Evolutionary conservation across 768 basidiomycete genomes (phyloP).

Genomic region (Suillus alpinus): DNA sequence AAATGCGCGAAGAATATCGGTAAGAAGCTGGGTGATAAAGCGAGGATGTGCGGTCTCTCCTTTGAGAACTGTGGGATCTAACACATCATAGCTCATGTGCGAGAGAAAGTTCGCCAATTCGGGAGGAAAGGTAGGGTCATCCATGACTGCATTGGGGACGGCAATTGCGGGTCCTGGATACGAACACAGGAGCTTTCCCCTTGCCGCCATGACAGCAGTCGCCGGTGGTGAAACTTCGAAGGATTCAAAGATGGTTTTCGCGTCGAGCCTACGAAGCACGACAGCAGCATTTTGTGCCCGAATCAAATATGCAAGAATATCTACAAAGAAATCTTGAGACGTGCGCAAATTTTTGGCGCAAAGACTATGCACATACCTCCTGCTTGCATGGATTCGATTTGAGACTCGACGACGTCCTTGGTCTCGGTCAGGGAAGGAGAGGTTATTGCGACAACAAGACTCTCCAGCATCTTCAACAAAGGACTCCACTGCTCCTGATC

Average conservation of each 20-base stretch:
- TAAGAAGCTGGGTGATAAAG: constrained; percentile 46
- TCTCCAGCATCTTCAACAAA: constrained; percentile 21
- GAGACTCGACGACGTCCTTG: neutral
- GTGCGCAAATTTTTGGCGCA: neutral
- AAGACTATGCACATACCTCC: constrained; percentile 19
- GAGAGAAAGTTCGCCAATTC: constrained; percentile 39
- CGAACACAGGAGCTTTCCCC: constrained; percentile 42
- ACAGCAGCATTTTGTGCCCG: constrained; percentile 49
- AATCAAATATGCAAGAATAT: constrained; percentile 36
- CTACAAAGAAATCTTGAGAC: constrained; percentile 21
- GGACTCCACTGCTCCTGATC: constrained; percentile 21
- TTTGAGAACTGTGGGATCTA: constrained; percentile 26
- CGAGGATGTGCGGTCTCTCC: constrained; percentile 33
- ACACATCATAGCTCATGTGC: constrained; percentile 28
- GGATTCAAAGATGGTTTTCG: constrained; percentile 35
- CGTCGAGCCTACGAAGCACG: constrained; percentile 28
- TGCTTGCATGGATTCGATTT: constrained; percentile 17
- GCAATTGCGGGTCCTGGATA: constrained; percentile 45
- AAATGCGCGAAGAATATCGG: constrained; percentile 40
- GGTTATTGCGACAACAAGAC: constrained; percentile 7
- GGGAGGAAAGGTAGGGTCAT: constrained; percentile 27
- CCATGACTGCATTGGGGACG: constrained; percentile 27
- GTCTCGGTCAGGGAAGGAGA: neutral
- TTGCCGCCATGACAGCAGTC: constrained; percentile 29
- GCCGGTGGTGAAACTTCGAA: constrained; percentile 44